Evolutionary conservation across 2,329 filamentous ascomycete species (phyloP).

Genomic region (Fusarium marasasianum): DNA sequence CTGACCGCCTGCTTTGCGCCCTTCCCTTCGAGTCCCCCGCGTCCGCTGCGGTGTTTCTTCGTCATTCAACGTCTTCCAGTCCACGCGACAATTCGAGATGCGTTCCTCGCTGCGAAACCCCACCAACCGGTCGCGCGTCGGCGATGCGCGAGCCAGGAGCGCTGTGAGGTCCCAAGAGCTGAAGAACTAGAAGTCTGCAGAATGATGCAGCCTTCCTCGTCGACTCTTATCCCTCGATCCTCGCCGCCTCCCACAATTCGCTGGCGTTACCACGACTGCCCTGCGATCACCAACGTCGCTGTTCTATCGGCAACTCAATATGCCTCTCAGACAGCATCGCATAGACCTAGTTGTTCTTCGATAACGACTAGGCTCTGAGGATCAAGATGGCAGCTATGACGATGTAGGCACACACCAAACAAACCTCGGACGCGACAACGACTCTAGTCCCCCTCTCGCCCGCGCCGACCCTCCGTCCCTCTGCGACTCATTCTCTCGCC

Average conservation of each 20-base stretch:
- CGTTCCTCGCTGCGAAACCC: background rate
- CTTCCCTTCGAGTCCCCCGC: too few relatives aligned
- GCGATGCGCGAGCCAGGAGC: background rate
- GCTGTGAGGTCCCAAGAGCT: too few relatives aligned
- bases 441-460: too few relatives aligned
- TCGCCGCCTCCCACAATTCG: rapidly evolving
- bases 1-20: background rate
- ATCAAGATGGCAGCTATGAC: background rate
- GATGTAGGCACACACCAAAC: background rate
- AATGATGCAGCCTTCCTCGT: background rate
- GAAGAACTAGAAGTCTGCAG: rapidly evolving
- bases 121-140: rapidly evolving
- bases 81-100: background rate
- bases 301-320: rapidly evolving
- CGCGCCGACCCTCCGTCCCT: background rate
- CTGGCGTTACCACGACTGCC: rapidly evolving
- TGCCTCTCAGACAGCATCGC: background rate
- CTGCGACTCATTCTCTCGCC: background rate
- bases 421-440: background rate
- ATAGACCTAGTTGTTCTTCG: background rate
- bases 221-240: background rate
- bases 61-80: background rate
- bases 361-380: rapidly evolving
- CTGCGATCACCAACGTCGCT: background rate
- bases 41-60: background rate